A percentile compares a stretch with the other conserved stretches of the same genome.
Conservation (phyloP, 2,329 filamentous ascomycete species). For the Tetracladium maxilliforme region DNA sequence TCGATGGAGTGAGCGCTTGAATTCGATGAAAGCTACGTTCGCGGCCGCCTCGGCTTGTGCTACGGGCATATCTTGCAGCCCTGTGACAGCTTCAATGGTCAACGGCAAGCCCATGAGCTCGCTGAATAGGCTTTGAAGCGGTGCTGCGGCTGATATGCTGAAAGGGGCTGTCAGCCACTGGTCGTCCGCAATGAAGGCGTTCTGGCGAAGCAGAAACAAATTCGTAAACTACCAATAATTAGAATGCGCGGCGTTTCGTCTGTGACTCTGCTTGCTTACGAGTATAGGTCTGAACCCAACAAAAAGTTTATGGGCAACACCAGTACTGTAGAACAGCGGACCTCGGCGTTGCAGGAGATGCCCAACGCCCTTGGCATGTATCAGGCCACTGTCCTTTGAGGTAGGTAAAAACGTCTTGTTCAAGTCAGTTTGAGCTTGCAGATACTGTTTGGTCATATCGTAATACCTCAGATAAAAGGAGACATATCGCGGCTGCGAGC, state of each 20-base stretch:
- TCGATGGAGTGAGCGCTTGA: no score
- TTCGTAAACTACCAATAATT: no score
- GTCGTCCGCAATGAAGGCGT: no score
- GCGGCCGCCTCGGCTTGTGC: conserved; percentile 5
- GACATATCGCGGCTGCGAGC: no score
- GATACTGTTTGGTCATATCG: background rate
- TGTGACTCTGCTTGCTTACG: conserved; percentile 14
- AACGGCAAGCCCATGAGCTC: conserved; percentile 13
- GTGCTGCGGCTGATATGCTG: conserved; percentile 8
- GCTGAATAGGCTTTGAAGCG: conserved; percentile 17
- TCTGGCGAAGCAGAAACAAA: no score
- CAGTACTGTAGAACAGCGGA: conserved; percentile 15
- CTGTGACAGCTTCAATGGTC: conserved; percentile 10
- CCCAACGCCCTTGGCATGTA: conserved; percentile 19
- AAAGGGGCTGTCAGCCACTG: conserved; percentile 18
- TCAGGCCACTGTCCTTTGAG: conserved; percentile 8
- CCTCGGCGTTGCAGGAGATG: conserved; percentile 16
- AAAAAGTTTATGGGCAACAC: conserved; percentile 20
- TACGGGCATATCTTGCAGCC: conserved; percentile 3
- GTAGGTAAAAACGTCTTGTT: conserved; percentile 18
- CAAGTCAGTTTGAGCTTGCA: conserved; percentile 1
- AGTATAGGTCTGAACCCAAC: conserved; percentile 22
- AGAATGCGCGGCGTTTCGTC: no score
- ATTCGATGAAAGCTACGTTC: no score
- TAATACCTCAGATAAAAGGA: conserved; percentile 14